A percentile compares a stretch with the other conserved stretches of the same genome.
Conservation (phyloP, 2,329 filamentous ascomycete genomes). For the Neonectria ditissima region DNA sequence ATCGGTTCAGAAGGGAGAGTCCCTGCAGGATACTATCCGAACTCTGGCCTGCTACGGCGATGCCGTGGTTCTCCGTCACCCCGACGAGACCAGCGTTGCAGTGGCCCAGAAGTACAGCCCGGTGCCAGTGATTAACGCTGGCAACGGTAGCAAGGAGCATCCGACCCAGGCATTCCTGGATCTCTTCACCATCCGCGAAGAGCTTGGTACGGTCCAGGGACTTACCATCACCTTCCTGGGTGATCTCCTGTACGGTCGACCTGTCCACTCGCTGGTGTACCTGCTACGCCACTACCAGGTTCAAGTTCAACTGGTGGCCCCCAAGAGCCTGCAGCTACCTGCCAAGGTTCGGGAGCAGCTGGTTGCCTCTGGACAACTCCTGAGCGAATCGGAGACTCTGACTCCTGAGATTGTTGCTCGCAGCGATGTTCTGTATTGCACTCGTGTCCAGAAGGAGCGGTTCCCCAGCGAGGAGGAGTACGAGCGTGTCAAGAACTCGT, state of each 20-base stretch:
- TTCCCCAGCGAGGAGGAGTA: constrained; percentile 86
- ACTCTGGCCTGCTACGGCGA: constrained; percentile 96
- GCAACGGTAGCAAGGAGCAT: constrained; percentile 95
- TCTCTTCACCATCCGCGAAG: constrained; percentile 97
- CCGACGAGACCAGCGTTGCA: constrained; percentile 82
- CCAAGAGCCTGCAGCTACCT: constrained; percentile 82
- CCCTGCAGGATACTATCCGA: constrained; percentile 90
- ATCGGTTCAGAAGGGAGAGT: constrained; percentile 94
- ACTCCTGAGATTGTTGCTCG: constrained; percentile 87
- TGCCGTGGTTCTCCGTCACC: constrained; percentile 95
- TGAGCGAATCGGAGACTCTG: constrained; percentile 79
- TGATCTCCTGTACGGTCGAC: constrained; percentile 91
- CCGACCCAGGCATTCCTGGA: constrained; percentile 98
- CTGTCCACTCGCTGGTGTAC: constrained; percentile 95
- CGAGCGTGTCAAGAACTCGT: constrained; percentile 87
- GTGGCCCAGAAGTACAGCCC: constrained; percentile 87
- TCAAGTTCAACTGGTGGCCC: constrained; percentile 90
- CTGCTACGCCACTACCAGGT: constrained; percentile 97
- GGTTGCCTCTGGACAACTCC: constrained; percentile 78
- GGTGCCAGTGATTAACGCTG: constrained; percentile 95
- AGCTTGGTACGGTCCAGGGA: constrained; percentile 93
- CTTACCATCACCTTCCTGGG: constrained; percentile 96
- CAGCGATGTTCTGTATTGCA: constrained; percentile 96
- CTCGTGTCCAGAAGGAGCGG: constrained; percentile 94
- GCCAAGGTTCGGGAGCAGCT: constrained; percentile 79